Base-by-base conservation (phyloP, 2,329 filamentous ascomycete genomes). In the Paecilomyces dactylethromorphus region DNA sequence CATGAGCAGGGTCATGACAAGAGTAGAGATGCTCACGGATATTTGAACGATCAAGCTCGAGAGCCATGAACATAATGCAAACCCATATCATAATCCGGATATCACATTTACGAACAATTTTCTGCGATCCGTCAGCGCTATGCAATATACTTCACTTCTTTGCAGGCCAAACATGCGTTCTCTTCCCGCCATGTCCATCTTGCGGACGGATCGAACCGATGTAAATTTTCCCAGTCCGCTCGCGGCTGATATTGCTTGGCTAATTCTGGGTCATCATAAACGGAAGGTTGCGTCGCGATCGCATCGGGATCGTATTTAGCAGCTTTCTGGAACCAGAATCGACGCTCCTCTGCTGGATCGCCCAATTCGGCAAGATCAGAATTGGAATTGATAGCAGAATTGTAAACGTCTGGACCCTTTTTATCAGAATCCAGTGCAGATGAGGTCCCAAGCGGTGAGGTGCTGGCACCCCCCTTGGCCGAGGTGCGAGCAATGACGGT, bases 21-120 rank as follows among this genome's bases (percentile, higher is more conserved):
- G 13, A 7, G 4, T n/a, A 45, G 18, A n/a, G 1, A 45, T 6
- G 18, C 35, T 8, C 35, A 1, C 64, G 55, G 15, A 82, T 67
- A 62, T 82, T 82, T 3, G 77, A 75, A 0, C 79, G 71, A 56
- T 82, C 80, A 0, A 83, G 70, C 60, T 84, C 80, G 29, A 84
- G 74, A 0, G 78, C 73, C 65, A 80, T 78, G 63, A 81, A 81
- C 76, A 79, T 80, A 59, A 81, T 64, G 35, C 80, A 80, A 60
- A 72, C 67, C 57, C 68, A 73, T 29, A 70, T 39, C 67, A 71
- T 68, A 52, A 75, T 72, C 11, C 66, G 65, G 8, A 62, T 5
- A 62, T 74, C 71, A 39, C 74, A 71, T 33, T 58, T 51, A 13
- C 45, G 22, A 10, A 51, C 8, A 45, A 45, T 45, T 7, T n/a